A percentile compares a stretch with the other conserved stretches of the same genome.
Evolutionary conservation across 495 filamentous ascomycete genomes (phyloP).

Genomic region (Penicillium salamii): DNA sequence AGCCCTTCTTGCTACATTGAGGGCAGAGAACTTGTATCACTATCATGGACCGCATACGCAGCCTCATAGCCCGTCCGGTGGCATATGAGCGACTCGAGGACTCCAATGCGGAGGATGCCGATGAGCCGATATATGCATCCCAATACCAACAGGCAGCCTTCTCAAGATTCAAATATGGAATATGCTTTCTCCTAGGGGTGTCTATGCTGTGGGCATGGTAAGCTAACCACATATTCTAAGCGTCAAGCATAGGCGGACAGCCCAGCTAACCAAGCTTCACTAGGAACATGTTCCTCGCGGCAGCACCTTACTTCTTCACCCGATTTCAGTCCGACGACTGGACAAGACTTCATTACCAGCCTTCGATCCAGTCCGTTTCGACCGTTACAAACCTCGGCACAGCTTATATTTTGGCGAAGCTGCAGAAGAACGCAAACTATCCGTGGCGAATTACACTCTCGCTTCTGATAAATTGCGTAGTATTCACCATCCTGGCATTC

Average conservation of each 20-base stretch:
- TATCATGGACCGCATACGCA: constrained; percentile 47
- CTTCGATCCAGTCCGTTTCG: constrained; percentile 78
- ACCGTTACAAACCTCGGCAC: constrained; percentile 75
- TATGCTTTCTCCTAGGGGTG: constrained; percentile 84
- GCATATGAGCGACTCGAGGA: constrained; percentile 60
- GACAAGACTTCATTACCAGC: constrained; percentile 78
- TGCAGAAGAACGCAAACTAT: constrained; percentile 79
- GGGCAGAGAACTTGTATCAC: neutral
- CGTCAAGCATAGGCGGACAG: neutral
- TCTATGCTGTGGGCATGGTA: constrained; percentile 98
- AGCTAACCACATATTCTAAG: constrained; percentile 20
- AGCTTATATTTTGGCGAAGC: constrained; percentile 69
- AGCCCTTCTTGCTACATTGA: no score
- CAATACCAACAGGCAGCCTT: constrained; percentile 41
- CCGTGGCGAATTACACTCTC: constrained; percentile 75
- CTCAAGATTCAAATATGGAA: constrained; percentile 75
- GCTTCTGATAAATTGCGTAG: constrained; percentile 65
- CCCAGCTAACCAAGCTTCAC: neutral
- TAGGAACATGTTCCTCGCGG: constrained; percentile 99
- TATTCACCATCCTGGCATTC: constrained; percentile 73
- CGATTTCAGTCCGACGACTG: constrained; percentile 71
- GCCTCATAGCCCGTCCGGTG: constrained; percentile 42
- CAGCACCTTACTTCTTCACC: constrained; percentile 84
- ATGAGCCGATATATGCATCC: constrained; percentile 13
- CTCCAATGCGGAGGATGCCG: constrained; percentile 31